Percentiles rank a stretch among this genome's conserved stretches.
Conservation (phyloP, 306 rosid species). For the Vicia sativa region DNA sequence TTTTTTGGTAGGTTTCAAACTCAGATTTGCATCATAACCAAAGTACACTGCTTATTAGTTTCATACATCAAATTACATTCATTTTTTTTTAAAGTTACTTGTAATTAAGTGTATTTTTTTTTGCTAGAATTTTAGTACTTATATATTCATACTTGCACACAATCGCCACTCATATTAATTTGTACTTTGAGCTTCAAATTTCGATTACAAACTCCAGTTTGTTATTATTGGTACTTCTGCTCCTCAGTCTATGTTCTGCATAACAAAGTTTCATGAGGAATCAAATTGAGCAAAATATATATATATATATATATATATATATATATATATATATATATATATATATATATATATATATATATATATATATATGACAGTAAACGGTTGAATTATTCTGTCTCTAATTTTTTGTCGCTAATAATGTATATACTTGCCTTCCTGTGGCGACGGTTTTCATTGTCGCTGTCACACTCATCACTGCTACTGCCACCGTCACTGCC, state of each 20-base stretch:
- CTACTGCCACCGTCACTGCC: slow-evolving; percentile 26
- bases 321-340: too few species aligned
- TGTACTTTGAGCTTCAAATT: slow-evolving; percentile 2
- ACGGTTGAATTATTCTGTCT: too few species aligned
- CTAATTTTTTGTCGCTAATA: too few species aligned
- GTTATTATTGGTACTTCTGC: slow-evolving; percentile 2
- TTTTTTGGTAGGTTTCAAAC: too few species aligned
- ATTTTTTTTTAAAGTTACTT: slow-evolving; percentile 1
- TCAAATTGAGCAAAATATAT: neutral
- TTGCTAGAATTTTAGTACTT: neutral
- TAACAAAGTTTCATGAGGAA: neutral
- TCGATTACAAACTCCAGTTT: neutral
- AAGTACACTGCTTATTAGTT: slow-evolving; percentile 21
- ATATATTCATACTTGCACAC: slow-evolving; percentile 1
- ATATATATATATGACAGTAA: too few species aligned
- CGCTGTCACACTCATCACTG: slow-evolving; percentile 34
- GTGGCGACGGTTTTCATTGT: slow-evolving; percentile 17
- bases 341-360: too few species aligned
- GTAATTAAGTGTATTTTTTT: neutral
- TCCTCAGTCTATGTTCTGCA: slow-evolving; percentile 30
- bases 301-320: too few species aligned
- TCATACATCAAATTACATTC: slow-evolving; percentile 24
- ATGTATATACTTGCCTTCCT: too few species aligned
- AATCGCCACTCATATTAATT: slow-evolving; percentile 2
- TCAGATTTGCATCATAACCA: slow-evolving; percentile 7